phyloP scores from a whole-genome alignment of 2,329 filamentous ascomycete genomes.

The Microcyclospora tardicrescens region DNA sequence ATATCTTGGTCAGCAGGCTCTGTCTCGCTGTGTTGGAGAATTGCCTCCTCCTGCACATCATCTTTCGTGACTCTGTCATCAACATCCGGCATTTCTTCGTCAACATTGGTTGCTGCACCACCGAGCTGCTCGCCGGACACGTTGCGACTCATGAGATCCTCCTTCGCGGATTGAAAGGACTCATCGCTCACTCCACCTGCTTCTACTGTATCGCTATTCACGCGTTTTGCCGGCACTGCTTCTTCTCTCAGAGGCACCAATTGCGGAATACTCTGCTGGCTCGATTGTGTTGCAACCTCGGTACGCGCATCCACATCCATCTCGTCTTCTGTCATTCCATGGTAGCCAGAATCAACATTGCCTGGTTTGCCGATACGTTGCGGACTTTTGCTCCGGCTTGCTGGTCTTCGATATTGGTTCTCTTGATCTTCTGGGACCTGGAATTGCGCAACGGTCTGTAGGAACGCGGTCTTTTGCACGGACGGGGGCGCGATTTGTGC shows the following conservation, averaged over 20 bases:
- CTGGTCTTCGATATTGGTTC: constrained; percentile 18
- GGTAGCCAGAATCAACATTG: constrained; percentile 55
- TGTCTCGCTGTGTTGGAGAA: constrained; percentile 5
- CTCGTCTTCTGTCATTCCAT: constrained; percentile 50
- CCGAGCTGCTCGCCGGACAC: constrained; percentile 6
- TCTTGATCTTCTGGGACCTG: constrained; percentile 45
- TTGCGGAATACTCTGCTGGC: constrained; percentile 3
- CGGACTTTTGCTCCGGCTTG: constrained; percentile 21
- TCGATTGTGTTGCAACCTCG: constrained; percentile 7
- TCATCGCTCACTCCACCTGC: constrained; percentile 23
- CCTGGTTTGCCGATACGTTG: constrained; percentile 21
- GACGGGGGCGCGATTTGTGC: constrained; percentile 33
- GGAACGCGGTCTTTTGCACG: constrained; percentile 38
- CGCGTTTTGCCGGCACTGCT: constrained; percentile 19
- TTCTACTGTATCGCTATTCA: constrained; percentile 12
- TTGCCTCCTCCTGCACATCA: constrained; percentile 8
- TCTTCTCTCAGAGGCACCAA: constrained; percentile 12
- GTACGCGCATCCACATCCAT: constrained; percentile 27
- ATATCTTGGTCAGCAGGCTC: constrained; percentile 1
- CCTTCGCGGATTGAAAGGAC: constrained; percentile 37
- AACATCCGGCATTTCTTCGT: constrained; percentile 15
- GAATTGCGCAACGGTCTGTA: constrained; percentile 45
- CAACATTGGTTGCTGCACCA: constrained; percentile 14
- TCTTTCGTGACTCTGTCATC: constrained; percentile 6
- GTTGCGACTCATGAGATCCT: constrained; percentile 25